These are phyloP conservation scores for Micractinium conductrix DNA, from an alignment of 139 green algal species.

Conservation along the genomic window DNA sequence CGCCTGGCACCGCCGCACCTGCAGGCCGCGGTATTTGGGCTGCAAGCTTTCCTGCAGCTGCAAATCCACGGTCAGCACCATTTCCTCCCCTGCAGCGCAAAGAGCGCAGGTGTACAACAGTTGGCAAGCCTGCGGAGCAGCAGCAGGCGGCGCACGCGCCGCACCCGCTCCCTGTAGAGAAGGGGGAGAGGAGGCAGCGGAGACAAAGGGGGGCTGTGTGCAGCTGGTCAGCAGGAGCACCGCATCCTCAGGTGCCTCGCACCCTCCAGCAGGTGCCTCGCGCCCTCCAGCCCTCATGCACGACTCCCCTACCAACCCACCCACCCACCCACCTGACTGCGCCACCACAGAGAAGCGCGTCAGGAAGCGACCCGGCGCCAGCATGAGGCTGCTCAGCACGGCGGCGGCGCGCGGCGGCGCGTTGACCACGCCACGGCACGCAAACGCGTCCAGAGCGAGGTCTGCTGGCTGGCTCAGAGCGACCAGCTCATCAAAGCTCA, in stretches of 20 bases:
- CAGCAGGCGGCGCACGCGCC: no score
- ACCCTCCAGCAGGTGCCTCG: no score
- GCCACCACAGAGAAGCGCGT: constrained; percentile 7
- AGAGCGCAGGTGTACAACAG: no score
- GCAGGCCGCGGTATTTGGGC: constrained; percentile 27
- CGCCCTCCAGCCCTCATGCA: no score
- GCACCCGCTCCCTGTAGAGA: no score
- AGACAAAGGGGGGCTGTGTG: no score
- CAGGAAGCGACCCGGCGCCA: constrained; percentile 1
- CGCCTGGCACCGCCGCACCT: neutral
- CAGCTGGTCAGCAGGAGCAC: no score
- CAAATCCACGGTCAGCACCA: constrained; percentile 32
- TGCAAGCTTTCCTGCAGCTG: constrained; percentile 25
- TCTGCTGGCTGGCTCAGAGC: constrained; percentile 7
- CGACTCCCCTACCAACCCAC: no score
- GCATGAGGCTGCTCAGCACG: constrained; percentile 14
- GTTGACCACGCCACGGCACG: neutral
- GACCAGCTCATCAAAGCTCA: constrained; percentile 14
- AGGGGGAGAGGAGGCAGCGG: no score
- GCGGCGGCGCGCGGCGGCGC: neutral
- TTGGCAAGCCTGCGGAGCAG: no score
- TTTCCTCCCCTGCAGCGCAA: constrained; percentile 7
- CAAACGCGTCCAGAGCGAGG: constrained; percentile 6
- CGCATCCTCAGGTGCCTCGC: no score
- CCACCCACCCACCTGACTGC: neutral